Conservation (phyloP, 345 rosid genomes). For the Eucalyptus marginata region DNA sequence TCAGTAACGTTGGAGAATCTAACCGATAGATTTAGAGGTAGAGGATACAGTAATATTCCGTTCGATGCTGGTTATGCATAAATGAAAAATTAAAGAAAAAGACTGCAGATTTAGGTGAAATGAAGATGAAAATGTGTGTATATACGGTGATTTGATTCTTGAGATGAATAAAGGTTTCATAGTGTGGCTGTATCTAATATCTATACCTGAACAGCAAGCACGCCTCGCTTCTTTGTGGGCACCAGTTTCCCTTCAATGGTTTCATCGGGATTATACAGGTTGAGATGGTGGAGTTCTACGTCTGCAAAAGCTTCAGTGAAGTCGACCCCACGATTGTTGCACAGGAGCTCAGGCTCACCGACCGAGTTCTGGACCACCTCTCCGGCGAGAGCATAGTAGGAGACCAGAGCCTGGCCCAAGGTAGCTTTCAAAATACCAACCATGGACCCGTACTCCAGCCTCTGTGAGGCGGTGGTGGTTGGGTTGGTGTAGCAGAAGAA, state of each 20-base stretch:
- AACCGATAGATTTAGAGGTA: background rate
- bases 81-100: background rate
- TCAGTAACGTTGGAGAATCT: background rate
- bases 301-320: conserved; percentile 51
- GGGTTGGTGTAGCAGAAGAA: conserved; percentile 53
- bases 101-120: background rate
- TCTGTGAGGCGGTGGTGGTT: background rate
- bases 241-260: conserved; percentile 55
- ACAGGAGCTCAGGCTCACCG: conserved; percentile 78
- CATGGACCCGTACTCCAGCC: conserved; percentile 8
- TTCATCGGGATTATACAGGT: conserved; percentile 61
- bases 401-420: conserved; percentile 46
- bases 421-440: conserved; percentile 34
- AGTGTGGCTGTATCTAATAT: background rate
- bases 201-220: conserved; percentile 56
- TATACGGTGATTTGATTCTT: background rate
- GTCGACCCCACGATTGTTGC: conserved; percentile 75
- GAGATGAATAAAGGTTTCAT: background rate
- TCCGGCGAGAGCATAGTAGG: conserved; percentile 62
- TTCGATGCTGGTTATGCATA: background rate
- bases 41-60: background rate
- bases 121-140: background rate
- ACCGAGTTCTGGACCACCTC: conserved; percentile 40
- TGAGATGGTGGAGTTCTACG: conserved; percentile 34
- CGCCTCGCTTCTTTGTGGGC: conserved; percentile 40